These are phyloP conservation scores for Spatholobus suberectus DNA, from an alignment of 306 rosid genomes.

Conservation along the genomic window DNA sequence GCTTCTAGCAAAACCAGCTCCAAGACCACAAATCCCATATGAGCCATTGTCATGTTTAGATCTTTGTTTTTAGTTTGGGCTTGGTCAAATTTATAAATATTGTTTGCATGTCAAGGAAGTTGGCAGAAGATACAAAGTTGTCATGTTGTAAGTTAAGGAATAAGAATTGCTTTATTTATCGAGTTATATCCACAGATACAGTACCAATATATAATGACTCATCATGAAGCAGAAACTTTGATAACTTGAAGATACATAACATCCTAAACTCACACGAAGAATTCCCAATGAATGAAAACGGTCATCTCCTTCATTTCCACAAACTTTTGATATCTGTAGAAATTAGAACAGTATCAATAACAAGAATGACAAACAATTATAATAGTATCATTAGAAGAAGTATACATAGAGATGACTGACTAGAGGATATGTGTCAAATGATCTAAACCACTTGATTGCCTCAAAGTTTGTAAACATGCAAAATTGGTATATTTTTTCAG, in stretches of 20 bases:
- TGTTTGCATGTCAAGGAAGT: not conserved
- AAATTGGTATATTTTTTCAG: not conserved
- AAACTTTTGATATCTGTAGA: constrained; percentile 71
- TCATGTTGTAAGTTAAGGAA: not conserved
- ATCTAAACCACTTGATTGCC: not conserved
- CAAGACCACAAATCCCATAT: no score
- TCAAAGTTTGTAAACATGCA: not conserved
- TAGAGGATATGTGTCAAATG: not conserved
- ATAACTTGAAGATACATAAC: constrained; percentile 70
- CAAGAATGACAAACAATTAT: not conserved
- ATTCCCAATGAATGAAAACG: constrained; percentile 79
- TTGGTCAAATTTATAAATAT: not conserved
- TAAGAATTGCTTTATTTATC: not conserved
- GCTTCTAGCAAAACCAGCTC: no score
- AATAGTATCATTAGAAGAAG: not conserved
- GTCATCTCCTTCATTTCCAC: constrained; percentile 69
- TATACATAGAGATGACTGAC: not conserved
- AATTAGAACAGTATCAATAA: constrained; percentile 10
- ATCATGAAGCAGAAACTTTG: not conserved
- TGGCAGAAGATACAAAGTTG: not conserved
- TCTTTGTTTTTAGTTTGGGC: not conserved
- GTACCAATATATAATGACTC: not conserved
- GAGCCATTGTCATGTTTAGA: not conserved
- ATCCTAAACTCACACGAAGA: constrained; percentile 88
- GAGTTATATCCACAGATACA: not conserved